These are phyloP conservation scores for Fraxinus latifolia DNA, from an alignment of 305 asterid species.

Conservation along the genomic window DNA sequence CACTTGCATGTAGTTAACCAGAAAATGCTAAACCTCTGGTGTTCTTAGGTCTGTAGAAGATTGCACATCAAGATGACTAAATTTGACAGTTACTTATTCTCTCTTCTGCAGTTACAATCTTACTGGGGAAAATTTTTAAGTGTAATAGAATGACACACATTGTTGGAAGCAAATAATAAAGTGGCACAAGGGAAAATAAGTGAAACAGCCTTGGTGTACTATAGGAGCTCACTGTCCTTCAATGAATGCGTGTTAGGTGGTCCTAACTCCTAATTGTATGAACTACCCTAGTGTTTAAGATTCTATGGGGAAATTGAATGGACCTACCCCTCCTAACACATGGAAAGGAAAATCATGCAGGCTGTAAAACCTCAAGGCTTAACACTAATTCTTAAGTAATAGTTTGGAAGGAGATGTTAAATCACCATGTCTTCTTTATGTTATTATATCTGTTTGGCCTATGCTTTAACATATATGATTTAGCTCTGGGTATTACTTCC, in stretches of 20 bases:
- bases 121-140: not conserved
- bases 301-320: not conserved
- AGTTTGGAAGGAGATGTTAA: not conserved
- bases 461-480: not conserved
- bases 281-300: not conserved
- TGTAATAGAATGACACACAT: not conserved
- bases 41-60: not conserved
- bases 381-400: not conserved
- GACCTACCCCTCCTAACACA: not conserved
- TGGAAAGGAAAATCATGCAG: not conserved
- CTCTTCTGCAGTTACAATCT: not conserved
- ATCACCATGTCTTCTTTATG: not conserved
- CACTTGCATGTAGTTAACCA: not conserved
- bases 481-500: conserved; percentile 5
- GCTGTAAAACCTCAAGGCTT: not conserved
- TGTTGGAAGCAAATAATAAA: not conserved
- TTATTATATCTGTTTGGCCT: not conserved
- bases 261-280: not conserved
- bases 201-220: not conserved
- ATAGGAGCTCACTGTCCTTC: not conserved
- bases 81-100: not conserved
- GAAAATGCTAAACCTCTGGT: not conserved
- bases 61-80: not conserved
- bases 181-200: not conserved
- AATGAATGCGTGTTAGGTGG: not conserved